Conservation (phyloP, 805 yeast species). For the Torulaspora gathmanii region DNA sequence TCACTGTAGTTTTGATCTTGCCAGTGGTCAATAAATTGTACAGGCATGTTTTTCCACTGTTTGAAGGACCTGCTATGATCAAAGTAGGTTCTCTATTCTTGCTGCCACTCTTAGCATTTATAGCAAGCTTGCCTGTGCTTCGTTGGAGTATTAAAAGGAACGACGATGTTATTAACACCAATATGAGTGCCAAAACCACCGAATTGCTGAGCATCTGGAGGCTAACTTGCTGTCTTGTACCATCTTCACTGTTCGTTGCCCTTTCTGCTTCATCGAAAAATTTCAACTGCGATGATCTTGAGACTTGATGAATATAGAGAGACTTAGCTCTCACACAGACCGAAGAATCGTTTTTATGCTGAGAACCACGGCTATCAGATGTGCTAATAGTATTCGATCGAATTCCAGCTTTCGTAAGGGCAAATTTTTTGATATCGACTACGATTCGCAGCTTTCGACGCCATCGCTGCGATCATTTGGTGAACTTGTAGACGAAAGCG, state of each 20-base stretch:
- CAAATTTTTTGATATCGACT: slow-evolving; percentile 3
- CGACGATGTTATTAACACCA: slow-evolving; percentile 20
- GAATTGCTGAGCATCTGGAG: slow-evolving; percentile 15
- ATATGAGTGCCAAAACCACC: slow-evolving; percentile 15
- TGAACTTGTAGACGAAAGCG: slow-evolving; percentile 10
- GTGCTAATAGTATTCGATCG: slow-evolving; percentile 1
- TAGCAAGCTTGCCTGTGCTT: slow-evolving; percentile 14
- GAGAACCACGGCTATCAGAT: slow-evolving; percentile 4
- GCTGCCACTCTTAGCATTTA: slow-evolving; percentile 11
- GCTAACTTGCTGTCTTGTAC: neutral
- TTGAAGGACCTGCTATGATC: slow-evolving; percentile 59
- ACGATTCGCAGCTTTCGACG: neutral
- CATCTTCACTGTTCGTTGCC: neutral
- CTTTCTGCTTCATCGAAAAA: slow-evolving; percentile 8
- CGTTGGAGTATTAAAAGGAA: slow-evolving; percentile 18
- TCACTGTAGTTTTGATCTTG: slow-evolving; percentile 40
- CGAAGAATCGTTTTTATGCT: slow-evolving; percentile 3
- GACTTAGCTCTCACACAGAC: neutral
- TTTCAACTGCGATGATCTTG: slow-evolving; percentile 14
- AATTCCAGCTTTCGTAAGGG: slow-evolving; percentile 7
- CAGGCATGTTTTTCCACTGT: slow-evolving; percentile 63
- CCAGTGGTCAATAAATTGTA: slow-evolving; percentile 38
- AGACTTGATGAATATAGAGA: neutral
- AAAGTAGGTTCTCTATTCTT: slow-evolving; percentile 45
- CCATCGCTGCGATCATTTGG: slow-evolving; percentile 12